Evolutionary conservation across 257 asterid genomes (phyloP).

Genomic region (Plantago ovata): DNA sequence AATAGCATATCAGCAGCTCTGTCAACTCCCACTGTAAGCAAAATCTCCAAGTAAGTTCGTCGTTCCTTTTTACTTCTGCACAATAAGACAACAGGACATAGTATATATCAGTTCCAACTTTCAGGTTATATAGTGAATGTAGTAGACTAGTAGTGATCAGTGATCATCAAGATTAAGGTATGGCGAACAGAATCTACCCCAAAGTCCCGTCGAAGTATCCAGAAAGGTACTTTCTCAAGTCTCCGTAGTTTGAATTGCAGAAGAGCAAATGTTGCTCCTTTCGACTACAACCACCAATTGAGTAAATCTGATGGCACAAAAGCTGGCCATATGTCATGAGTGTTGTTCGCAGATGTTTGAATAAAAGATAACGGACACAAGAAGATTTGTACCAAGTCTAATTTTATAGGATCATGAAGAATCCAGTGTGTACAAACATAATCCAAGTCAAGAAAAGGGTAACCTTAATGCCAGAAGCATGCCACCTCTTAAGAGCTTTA

Average conservation of each 20-base stretch:
- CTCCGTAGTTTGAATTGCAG: slow-evolving; percentile 3
- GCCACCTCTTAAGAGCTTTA: slow-evolving; percentile 10
- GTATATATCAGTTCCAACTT: not conserved
- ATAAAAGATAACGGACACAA: not conserved
- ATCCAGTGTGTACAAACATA: not conserved
- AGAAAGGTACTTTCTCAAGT: slow-evolving; percentile 11
- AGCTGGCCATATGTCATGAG: not conserved
- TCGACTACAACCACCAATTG: slow-evolving; percentile 2
- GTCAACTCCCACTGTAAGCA: slow-evolving; percentile 11
- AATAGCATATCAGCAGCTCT: slow-evolving; percentile 5
- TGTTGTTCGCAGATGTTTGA: not conserved
- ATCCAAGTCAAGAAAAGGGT: not conserved
- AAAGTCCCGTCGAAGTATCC: slow-evolving; percentile 8
- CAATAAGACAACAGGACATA: not conserved
- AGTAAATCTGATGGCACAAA: not conserved
- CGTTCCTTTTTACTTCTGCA: slow-evolving; percentile 1
- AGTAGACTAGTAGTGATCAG: not conserved
- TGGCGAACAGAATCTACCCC: slow-evolving; percentile 2
- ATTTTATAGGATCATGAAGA: not conserved
- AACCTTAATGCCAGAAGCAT: slow-evolving; percentile 16
- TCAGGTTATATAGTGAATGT: too few species aligned
- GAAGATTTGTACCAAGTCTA: not conserved
- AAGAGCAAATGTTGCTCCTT: not conserved
- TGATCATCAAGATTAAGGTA: not conserved
- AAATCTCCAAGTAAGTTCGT: slow-evolving; percentile 7